Percentiles rank a stretch among this genome's conserved stretches.
Conservation (phyloP, 805 yeast species). For the Martiniozyma abietophila region DNA sequence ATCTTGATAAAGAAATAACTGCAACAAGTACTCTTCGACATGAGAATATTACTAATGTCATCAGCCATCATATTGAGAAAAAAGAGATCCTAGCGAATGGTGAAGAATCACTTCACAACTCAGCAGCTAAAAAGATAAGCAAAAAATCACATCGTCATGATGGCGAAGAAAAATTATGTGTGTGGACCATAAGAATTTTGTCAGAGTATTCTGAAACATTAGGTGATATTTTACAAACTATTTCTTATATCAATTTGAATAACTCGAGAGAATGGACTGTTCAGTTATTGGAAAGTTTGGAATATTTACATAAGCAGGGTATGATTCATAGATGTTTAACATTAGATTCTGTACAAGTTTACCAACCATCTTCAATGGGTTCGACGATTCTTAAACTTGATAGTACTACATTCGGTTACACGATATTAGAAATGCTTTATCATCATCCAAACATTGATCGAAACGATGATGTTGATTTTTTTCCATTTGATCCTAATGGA, state of each 20-base stretch:
- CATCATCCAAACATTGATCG: conserved; percentile 24
- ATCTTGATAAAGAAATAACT: conserved; percentile 69
- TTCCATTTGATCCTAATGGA: conserved; percentile 24
- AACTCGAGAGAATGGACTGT: conserved; percentile 85
- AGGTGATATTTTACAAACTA: conserved; percentile 56
- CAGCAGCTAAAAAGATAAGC: conserved; percentile 25
- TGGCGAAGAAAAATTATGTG: conserved; percentile 20
- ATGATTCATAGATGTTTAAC: conserved; percentile 63
- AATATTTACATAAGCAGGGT: conserved; percentile 78
- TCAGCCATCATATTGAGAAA: conserved; percentile 67
- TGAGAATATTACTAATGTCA: conserved; percentile 54
- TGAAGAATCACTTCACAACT: conserved; percentile 23
- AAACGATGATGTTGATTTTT: conserved; percentile 14
- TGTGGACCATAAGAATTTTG: conserved; percentile 63
- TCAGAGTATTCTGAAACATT: conserved; percentile 55
- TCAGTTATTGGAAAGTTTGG: conserved; percentile 77
- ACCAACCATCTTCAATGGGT: conserved; percentile 41
- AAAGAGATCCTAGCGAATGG: conserved; percentile 24
- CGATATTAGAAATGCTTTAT: conserved; percentile 31
- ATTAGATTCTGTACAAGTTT: conserved; percentile 47
- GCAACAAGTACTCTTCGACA: conserved; percentile 48
- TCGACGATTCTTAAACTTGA: conserved; percentile 50
- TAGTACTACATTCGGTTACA: conserved; percentile 50
- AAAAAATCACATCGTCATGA: conserved; percentile 20
- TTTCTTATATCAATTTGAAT: conserved; percentile 58